A percentile compares a stretch with the other conserved stretches of the same genome.
Evolutionary conservation across 2,329 filamentous ascomycete species (phyloP).

Genomic region (Colletotrichum simmondsii): DNA sequence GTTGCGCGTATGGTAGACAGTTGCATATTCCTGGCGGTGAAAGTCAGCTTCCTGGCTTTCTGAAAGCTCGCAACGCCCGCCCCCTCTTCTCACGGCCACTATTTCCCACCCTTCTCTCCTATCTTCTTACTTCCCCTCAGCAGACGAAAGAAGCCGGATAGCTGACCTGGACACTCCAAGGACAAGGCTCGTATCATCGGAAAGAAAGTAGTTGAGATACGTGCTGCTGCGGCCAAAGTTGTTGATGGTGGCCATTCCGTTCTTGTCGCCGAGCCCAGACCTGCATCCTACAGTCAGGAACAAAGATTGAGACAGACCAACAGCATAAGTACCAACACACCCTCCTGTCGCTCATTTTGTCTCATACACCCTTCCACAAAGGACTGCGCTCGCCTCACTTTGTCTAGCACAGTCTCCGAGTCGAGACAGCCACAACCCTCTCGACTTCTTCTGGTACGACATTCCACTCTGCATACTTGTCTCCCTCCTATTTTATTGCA

Average conservation of each 20-base stretch:
- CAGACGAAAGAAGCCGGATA: background rate
- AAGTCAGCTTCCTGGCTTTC: background rate
- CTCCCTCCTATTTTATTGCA: background rate
- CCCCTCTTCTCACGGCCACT: background rate
- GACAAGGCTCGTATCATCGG: background rate
- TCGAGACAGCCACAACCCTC: background rate
- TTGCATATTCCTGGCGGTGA: slow-evolving; percentile 14
- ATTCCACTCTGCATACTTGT: background rate
- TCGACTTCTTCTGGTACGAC: background rate
- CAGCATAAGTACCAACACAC: slow-evolving; percentile 13
- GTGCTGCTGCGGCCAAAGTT: slow-evolving; percentile 14
- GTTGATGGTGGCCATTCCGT: slow-evolving; percentile 2
- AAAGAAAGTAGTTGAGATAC: background rate
- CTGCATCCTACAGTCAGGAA: background rate
- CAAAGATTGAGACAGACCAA: slow-evolving; percentile 11
- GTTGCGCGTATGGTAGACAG: background rate
- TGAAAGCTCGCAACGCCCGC: background rate
- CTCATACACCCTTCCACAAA: slow-evolving; percentile 19
- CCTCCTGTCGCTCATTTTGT: slow-evolving; percentile 16
- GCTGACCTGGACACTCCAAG: background rate
- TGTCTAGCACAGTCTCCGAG: background rate
- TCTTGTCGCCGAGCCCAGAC: background rate
- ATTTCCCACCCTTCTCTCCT: background rate
- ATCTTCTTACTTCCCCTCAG: background rate
- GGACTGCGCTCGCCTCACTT: slow-evolving; percentile 30